Conservation (phyloP, 163 green algal species). For the Scenedesmus sp. region DNA sequence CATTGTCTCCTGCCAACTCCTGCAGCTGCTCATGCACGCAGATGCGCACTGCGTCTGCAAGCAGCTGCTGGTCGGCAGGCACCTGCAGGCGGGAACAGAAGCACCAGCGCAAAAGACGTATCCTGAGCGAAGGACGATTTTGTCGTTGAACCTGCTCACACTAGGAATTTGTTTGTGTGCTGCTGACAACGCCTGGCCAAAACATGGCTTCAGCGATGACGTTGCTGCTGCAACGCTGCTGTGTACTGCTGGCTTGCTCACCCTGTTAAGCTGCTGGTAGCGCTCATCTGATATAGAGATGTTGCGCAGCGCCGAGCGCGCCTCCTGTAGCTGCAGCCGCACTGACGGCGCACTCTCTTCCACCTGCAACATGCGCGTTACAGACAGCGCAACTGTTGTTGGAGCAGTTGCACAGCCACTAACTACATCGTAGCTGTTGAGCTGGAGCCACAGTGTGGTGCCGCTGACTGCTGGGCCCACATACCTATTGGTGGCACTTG, state of each 20-base stretch:
- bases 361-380: slow-evolving; percentile 14
- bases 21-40: slow-evolving; percentile 27
- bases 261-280: slow-evolving; percentile 36
- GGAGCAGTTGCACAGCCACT: not conserved
- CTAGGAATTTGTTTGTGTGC: not conserved
- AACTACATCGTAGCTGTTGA: not conserved
- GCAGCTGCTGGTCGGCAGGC: slow-evolving; percentile 17
- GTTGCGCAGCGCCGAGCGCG: slow-evolving; percentile 28
- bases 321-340: slow-evolving; percentile 41
- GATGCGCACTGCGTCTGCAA: slow-evolving; percentile 37
- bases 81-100: slow-evolving; percentile 7
- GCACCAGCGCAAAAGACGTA: not conserved
- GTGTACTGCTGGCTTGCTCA: not conserved
- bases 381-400: not conserved
- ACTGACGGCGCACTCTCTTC: slow-evolving; percentile 38
- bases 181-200: not conserved
- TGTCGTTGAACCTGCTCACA: not conserved
- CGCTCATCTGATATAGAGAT: slow-evolving; percentile 33
- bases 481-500: too few species aligned
- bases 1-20: slow-evolving; percentile 36
- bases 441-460: not conserved
- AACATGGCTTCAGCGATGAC: not conserved
- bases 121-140: too few species aligned
- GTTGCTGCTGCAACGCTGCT: not conserved
- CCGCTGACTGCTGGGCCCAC: not conserved